Percentiles rank a stretch among this genome's conserved stretches.
These are phyloP conservation scores for Phytophthora sansomeana DNA, from an alignment of 352 stramenopile genomes.

Conservation along the genomic window DNA sequence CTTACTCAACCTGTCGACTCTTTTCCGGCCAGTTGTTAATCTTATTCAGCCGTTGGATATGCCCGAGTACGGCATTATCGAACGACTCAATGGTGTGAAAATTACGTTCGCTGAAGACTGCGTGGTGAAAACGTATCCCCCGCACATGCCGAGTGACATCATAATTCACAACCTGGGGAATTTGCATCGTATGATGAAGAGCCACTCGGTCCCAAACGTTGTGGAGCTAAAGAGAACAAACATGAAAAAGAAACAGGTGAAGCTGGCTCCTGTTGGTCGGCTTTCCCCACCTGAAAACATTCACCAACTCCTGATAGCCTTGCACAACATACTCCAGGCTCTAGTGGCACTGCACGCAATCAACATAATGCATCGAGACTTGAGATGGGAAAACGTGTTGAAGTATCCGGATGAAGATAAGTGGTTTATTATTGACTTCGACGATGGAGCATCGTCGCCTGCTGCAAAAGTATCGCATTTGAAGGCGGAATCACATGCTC, in stretches of 20 bases:
- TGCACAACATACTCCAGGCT: constrained; percentile 23
- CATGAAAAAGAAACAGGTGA: constrained; percentile 18
- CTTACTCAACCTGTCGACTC: constrained; percentile 40
- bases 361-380: constrained; percentile 28
- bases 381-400: constrained; percentile 26
- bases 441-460: constrained; percentile 12
- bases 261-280: constrained; percentile 15
- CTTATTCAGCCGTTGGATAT: constrained; percentile 9
- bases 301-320: constrained; percentile 12
- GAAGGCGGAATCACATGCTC: constrained; percentile 31
- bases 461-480: constrained; percentile 15
- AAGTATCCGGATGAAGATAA: constrained; percentile 25
- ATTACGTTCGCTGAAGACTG: constrained; percentile 22
- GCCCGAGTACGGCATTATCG: constrained; percentile 11
- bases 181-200: constrained; percentile 20
- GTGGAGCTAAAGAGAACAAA: constrained; percentile 17
- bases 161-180: constrained; percentile 18
- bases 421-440: constrained; percentile 26
- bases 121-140: constrained; percentile 24
- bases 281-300: constrained; percentile 6
- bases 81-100: constrained; percentile 16
- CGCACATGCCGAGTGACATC: constrained; percentile 4
- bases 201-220: constrained; percentile 17
- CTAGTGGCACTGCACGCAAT: constrained; percentile 26
- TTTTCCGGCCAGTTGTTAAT: constrained; percentile 25